These are phyloP conservation scores for Talaromyces nanjingensis DNA, from an alignment of 495 filamentous ascomycete species.

Conservation along the genomic window DNA sequence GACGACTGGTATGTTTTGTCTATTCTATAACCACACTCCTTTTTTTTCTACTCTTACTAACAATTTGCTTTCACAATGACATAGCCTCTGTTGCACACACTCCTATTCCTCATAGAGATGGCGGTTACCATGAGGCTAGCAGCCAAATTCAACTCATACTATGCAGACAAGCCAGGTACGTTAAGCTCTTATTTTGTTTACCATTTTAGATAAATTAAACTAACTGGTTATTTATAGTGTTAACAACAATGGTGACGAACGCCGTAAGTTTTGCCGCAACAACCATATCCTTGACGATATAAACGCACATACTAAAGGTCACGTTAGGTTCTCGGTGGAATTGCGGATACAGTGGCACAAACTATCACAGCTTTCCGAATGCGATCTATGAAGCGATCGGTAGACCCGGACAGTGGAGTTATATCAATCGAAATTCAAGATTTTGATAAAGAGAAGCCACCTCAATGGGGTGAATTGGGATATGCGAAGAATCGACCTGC, in stretches of 20 bases:
- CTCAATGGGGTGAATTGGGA: slow-evolving; percentile 58
- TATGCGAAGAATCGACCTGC: slow-evolving; percentile 60
- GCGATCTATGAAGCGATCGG: slow-evolving; percentile 53
- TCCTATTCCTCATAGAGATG: slow-evolving; percentile 87
- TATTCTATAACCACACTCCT: not conserved
- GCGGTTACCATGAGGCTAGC: slow-evolving; percentile 70
- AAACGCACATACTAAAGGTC: not conserved
- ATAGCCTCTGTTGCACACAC: slow-evolving; percentile 79
- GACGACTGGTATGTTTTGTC: slow-evolving; percentile 59
- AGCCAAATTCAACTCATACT: slow-evolving; percentile 88
- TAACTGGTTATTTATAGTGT: slow-evolving; percentile 47
- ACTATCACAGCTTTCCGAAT: slow-evolving; percentile 76
- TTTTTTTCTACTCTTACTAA: not conserved
- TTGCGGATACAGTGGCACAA: slow-evolving; percentile 94
- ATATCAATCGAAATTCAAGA: slow-evolving; percentile 86
- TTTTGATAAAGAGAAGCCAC: slow-evolving; percentile 75
- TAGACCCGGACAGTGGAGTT: slow-evolving; percentile 56
- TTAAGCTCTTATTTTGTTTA: slow-evolving; percentile 4
- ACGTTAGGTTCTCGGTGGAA: slow-evolving; percentile 68
- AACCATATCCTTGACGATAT: not conserved
- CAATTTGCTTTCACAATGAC: not conserved
- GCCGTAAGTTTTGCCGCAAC: slow-evolving; percentile 51
- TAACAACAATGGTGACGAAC: slow-evolving; percentile 98
- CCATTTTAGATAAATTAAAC: not conserved
- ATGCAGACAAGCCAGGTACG: slow-evolving; percentile 75